phyloP scores from a whole-genome alignment of 768 basidiomycete species.

The Hirschioporus abietinus region DNA sequence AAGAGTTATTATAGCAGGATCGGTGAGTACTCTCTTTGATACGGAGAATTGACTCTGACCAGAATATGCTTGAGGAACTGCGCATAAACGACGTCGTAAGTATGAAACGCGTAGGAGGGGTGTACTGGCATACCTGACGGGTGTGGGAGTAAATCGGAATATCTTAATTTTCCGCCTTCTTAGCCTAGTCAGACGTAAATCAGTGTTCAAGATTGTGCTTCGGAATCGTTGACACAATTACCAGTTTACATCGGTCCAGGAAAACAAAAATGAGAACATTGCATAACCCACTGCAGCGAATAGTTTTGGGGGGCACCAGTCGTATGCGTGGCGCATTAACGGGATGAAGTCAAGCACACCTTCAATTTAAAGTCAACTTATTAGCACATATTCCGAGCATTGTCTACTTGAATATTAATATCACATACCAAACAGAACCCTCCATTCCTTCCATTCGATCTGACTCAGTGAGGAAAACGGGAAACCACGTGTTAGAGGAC shows the following conservation, averaged over 20 bases:
- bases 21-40: too few species aligned
- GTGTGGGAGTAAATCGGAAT: slow-evolving; percentile 45
- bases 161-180: slow-evolving; percentile 40
- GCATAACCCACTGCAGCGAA: slow-evolving; percentile 38
- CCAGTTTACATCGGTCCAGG: slow-evolving; percentile 47
- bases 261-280: slow-evolving; percentile 43
- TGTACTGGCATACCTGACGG: slow-evolving; percentile 34
- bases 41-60: slow-evolving; percentile 4
- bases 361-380: slow-evolving; percentile 12
- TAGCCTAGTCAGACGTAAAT: too few species aligned
- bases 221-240: too few species aligned
- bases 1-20: background rate
- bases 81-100: background rate
- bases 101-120: slow-evolving; percentile 19
- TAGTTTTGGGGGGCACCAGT: slow-evolving; percentile 32
- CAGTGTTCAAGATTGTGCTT: too few species aligned
- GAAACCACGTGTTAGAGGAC: slow-evolving; percentile 40
- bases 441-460: slow-evolving; percentile 41
- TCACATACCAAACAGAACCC: slow-evolving; percentile 33
- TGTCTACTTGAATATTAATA: too few species aligned
- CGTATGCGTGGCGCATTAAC: slow-evolving; percentile 39
- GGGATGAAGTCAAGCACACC: slow-evolving; percentile 44
- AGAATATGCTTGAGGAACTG: slow-evolving; percentile 15
- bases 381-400: too few species aligned
- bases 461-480: slow-evolving; percentile 38